A percentile compares a stretch with the other conserved stretches of the same genome.
Evolutionary conservation across 78 protist genomes (phyloP).

Genomic region (Speleostelium caveatum): DNA sequence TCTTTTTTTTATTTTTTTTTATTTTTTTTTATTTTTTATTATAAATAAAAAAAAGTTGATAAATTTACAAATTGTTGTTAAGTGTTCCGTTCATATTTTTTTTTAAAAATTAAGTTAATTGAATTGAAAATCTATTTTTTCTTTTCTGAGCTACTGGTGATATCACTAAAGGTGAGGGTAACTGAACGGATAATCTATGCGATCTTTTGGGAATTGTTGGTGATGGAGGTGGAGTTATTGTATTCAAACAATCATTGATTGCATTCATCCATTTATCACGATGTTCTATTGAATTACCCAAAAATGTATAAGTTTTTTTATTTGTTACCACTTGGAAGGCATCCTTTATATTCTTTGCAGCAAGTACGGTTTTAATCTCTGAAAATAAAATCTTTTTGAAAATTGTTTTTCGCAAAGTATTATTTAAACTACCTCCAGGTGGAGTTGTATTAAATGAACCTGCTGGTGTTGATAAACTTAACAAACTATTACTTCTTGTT

Average conservation of each 20-base stretch:
- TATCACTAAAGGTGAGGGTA: neutral
- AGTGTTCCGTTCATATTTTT: neutral
- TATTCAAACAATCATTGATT: slow-evolving; percentile 10
- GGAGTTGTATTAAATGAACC: neutral
- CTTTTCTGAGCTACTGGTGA: slow-evolving; percentile 10
- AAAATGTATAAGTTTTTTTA: slow-evolving; percentile 66
- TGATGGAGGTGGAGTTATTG: slow-evolving; percentile 45
- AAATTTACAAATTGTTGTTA: neutral
- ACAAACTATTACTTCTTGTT: neutral
- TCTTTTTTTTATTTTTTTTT: neutral
- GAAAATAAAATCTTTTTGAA: slow-evolving; percentile 55
- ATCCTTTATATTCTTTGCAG: slow-evolving; percentile 52
- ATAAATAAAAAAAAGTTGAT: too few species aligned
- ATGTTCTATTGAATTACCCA: slow-evolving; percentile 33
- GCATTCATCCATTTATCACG: slow-evolving; percentile 44
- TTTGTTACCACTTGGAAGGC: slow-evolving; percentile 72
- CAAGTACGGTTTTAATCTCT: slow-evolving; percentile 48
- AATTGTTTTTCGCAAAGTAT: slow-evolving; percentile 4
- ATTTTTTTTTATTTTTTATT: slow-evolving; percentile 8
- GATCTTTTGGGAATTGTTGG: slow-evolving; percentile 8
- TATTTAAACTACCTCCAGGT: neutral
- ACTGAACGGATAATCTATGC: neutral
- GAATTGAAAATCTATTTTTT: slow-evolving; percentile 25
- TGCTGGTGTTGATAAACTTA: neutral
- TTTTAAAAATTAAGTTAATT: neutral